Evolutionary conservation across 139 green algal genomes (phyloP), one percentile per base, ranked within the genome.

Genomic region (Picochlorum sp.): DNA sequence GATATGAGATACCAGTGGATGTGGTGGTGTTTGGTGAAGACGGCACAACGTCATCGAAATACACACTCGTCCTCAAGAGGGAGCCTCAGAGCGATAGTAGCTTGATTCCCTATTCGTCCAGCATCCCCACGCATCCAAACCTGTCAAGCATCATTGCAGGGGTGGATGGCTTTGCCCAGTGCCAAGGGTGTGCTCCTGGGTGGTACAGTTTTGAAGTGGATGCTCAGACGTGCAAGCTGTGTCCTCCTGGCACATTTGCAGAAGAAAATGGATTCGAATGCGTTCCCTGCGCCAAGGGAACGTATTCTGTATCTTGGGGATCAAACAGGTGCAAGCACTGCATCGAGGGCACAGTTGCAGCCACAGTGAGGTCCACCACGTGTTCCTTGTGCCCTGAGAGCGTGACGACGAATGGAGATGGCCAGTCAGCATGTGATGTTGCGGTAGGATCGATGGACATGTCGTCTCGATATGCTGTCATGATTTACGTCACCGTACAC

Each of bases 11-110:
- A n/a, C 14, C 65, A 32, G 2, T 66, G 49, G 45, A 76, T 57
- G 64, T 82, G 26, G 71, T 84, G 20, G 72, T 84, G 15, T 41
- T 83, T n/a, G 78, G 75, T 0, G 75, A 83, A 49, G 78, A 84
- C 28, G 74, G 69, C 1, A 74, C 81, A n/a, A 83, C 78, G 1
- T 80, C 78, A 3, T 28, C 50, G 3, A 61, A 66, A 34, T 84
- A 83, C 60, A 70, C 64, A 11, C 44, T 83, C 2, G 10, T 26
- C 21, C n/a, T 65, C 15, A 65, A 21, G 15, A 59, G 23, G 4
- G 20, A 65, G 58, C 23, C 13, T 14, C 4, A 16, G 21, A 34
- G 26, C 23, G 51, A 34, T 59, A 15, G 6, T 59, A 9, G 18
- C 16, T 54, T 54, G 18, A 9, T 13, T 26, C 16, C 7, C 6